These are phyloP conservation scores for Scedosporium aurantiacum DNA, from an alignment of 2,329 filamentous ascomycete species.

Conservation along the genomic window DNA sequence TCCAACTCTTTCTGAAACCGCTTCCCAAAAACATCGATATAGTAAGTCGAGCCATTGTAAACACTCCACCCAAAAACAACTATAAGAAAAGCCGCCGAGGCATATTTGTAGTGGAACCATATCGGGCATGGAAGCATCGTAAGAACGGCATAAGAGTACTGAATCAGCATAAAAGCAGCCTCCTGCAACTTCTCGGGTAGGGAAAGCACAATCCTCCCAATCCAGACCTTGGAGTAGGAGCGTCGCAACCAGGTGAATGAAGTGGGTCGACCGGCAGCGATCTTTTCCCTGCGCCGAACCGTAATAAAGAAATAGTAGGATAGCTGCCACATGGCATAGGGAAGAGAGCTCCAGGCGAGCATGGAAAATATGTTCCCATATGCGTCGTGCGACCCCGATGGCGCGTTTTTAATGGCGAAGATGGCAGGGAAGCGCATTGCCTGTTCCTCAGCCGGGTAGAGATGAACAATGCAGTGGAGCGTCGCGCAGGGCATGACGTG, in stretches of 20 bases:
- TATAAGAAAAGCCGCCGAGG: constrained; percentile 65
- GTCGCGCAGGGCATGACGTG: constrained; percentile 98
- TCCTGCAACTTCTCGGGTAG: constrained; percentile 72
- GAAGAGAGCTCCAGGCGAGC: constrained; percentile 88
- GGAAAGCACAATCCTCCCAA: constrained; percentile 73
- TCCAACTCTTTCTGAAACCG: constrained; percentile 95
- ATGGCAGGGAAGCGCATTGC: constrained; percentile 69
- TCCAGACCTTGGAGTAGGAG: constrained; percentile 81
- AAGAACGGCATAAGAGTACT: constrained; percentile 79
- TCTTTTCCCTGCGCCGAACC: constrained; percentile 87
- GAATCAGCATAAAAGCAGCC: constrained; percentile 88
- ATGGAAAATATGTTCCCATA: constrained; percentile 71
- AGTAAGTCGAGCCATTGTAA: constrained; percentile 94
- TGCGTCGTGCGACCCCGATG: constrained; percentile 62
- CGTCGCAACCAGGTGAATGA: constrained; percentile 95
- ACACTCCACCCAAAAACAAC: constrained; percentile 88
- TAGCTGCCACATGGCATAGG: constrained; percentile 88
- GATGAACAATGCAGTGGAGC: constrained; percentile 83
- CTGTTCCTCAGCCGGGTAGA: constrained; percentile 57
- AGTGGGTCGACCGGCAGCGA: constrained; percentile 86
- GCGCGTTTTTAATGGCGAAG: constrained; percentile 62
- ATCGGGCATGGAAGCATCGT: constrained; percentile 92
- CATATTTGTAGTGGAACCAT: constrained; percentile 85
- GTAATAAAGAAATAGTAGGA: constrained; percentile 92
- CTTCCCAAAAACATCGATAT: constrained; percentile 96